Percentiles rank a stretch among this genome's conserved stretches.
Conservation (phyloP, 2,329 filamentous ascomycete species). For the Paracorniculantispora psalliotae region DNA sequence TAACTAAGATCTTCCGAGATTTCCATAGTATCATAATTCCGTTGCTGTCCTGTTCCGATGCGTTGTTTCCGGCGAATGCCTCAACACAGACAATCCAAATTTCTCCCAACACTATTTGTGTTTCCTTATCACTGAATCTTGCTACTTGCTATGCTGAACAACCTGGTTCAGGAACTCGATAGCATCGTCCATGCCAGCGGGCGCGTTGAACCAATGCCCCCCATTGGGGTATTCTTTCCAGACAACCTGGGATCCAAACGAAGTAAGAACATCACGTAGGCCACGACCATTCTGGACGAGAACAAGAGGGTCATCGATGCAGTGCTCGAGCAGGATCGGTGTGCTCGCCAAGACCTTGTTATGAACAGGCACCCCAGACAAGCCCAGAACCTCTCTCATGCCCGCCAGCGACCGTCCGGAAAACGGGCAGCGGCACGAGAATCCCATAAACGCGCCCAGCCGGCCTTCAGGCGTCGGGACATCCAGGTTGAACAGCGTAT, state of each 20-base stretch:
- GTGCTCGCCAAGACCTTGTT: slow-evolving; percentile 34
- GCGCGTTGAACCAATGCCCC: slow-evolving; percentile 41
- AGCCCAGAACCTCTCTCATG: slow-evolving; percentile 28
- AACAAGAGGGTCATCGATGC: slow-evolving; percentile 38
- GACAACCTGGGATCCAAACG: slow-evolving; percentile 33
- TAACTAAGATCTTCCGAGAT: too few species aligned
- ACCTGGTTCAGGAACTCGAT: slow-evolving; percentile 27
- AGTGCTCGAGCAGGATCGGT: slow-evolving; percentile 42
- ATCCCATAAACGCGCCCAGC: slow-evolving; percentile 33
- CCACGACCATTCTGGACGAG: slow-evolving; percentile 31
- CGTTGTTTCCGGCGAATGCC: too few species aligned
- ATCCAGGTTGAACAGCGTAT: slow-evolving; percentile 32
- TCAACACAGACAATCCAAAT: too few species aligned
- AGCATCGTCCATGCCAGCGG: slow-evolving; percentile 38
- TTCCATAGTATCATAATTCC: too few species aligned
- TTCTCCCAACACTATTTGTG: too few species aligned
- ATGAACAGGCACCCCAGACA: slow-evolving; percentile 22
- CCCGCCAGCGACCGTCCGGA: slow-evolving; percentile 24
- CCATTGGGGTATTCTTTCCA: slow-evolving; percentile 39
- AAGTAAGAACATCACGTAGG: slow-evolving; percentile 29
- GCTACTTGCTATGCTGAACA: neutral
- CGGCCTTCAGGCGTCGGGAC: slow-evolving; percentile 16
- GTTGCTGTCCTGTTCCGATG: too few species aligned
- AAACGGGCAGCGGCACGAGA: slow-evolving; percentile 34
- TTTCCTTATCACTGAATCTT: too few species aligned